A percentile compares a stretch with the other conserved stretches of the same genome.
phyloP scores from a whole-genome alignment of 495 filamentous ascomycete species.

The Trichoderma erinaceum region DNA sequence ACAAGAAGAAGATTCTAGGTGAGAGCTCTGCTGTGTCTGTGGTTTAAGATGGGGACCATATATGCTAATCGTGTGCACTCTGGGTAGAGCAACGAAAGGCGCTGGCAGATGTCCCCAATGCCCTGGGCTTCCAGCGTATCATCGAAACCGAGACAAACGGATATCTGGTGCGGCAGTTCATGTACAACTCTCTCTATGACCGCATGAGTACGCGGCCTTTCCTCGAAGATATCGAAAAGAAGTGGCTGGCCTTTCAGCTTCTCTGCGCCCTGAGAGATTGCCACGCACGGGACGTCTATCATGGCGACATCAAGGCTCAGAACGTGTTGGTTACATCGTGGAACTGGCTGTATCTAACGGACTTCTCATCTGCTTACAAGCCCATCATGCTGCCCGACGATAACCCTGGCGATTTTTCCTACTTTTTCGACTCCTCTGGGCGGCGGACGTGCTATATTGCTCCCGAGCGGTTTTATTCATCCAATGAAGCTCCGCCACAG shows the following conservation, averaged over 20 bases:
- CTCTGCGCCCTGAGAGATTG: constrained; percentile 89
- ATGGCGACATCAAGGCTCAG: constrained; percentile 98
- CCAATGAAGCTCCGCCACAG: constrained; percentile 53
- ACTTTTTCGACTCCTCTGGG: constrained; percentile 93
- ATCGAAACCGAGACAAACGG: constrained; percentile 86
- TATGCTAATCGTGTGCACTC: constrained; percentile 16
- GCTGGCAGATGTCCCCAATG: constrained; percentile 82
- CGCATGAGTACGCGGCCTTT: constrained; percentile 95
- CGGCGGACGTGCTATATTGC: constrained; percentile 93
- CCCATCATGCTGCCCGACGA: constrained; percentile 92
- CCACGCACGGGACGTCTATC: constrained; percentile 83
- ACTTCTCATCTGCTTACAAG: constrained; percentile 95
- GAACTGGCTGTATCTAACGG: constrained; percentile 98
- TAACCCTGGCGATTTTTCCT: constrained; percentile 95
- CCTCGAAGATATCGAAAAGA: constrained; percentile 95
- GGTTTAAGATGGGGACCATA: background rate
- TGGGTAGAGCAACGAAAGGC: constrained; percentile 67
- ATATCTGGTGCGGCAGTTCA: constrained; percentile 91
- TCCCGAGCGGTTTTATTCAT: constrained; percentile 79
- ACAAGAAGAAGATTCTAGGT: constrained; percentile 70
- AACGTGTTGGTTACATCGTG: constrained; percentile 95
- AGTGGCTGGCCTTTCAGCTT: constrained; percentile 96
- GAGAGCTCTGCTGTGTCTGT: background rate
- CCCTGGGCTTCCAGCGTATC: constrained; percentile 80
- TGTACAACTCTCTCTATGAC: constrained; percentile 96